A percentile compares a stretch with the other conserved stretches of the same genome.
Evolutionary conservation across 352 stramenopile species (phyloP).

Genomic region (Pythium vanterpoolii): DNA sequence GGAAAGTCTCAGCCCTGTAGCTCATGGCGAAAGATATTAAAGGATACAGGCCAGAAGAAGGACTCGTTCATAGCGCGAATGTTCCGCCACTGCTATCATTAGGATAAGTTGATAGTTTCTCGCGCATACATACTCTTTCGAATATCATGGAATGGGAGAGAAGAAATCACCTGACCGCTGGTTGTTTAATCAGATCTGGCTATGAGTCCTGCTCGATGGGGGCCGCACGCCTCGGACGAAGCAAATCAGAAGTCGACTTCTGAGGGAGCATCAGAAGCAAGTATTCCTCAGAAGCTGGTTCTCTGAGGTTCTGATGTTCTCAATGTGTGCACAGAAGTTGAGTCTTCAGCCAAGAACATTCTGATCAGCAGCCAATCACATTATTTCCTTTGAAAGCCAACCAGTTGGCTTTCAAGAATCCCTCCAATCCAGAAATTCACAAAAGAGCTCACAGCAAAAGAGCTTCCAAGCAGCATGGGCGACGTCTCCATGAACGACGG

Average conservation of each 20-base stretch:
- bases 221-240: slow-evolving; percentile 1
- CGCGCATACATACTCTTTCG: too few species aligned
- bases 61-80: too few species aligned
- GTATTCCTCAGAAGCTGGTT: neutral
- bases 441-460: neutral
- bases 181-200: too few species aligned
- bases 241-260: neutral
- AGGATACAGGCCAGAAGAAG: too few species aligned
- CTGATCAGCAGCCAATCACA: neutral
- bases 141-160: too few species aligned
- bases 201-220: too few species aligned
- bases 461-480: neutral
- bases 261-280: neutral
- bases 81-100: too few species aligned
- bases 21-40: too few species aligned
- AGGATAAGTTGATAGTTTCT: too few species aligned
- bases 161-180: too few species aligned
- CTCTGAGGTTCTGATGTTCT: slow-evolving; percentile 4
- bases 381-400: neutral
- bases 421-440: neutral
- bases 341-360: neutral
- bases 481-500: neutral
- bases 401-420: neutral
- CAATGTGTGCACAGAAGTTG: neutral
- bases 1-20: too few species aligned